phyloP scores from a whole-genome alignment of 164 flowering plant species.

The Platanus orientalis region DNA sequence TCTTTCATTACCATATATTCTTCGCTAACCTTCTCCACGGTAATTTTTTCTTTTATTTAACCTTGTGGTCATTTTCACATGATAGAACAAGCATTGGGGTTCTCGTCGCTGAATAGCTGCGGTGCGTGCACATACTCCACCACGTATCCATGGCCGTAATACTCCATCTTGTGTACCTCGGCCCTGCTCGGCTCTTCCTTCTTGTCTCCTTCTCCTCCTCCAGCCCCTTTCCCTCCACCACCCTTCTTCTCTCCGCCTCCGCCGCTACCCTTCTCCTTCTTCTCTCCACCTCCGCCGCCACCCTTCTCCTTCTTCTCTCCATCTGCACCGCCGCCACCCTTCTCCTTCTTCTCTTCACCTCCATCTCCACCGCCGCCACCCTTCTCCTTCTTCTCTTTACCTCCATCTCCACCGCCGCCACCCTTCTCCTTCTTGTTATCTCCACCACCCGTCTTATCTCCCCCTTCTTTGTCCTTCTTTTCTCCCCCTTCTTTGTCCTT shows the following conservation, averaged over 20 bases:
- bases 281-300: constrained; percentile 10
- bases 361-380: neutral
- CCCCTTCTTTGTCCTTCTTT: no score
- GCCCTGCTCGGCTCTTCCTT: constrained; percentile 12
- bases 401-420: constrained; percentile 11
- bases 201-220: constrained; percentile 13
- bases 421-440: constrained; percentile 7
- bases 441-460: constrained; percentile 7
- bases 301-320: constrained; percentile 10
- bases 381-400: neutral
- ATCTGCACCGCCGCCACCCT: neutral
- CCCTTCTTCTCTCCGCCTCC: neutral
- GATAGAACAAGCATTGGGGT: constrained; percentile 33
- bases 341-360: neutral
- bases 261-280: constrained; percentile 17
- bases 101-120: constrained; percentile 39
- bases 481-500: constrained; percentile 16
- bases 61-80: constrained; percentile 33
- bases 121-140: constrained; percentile 24
- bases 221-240: neutral
- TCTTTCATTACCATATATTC: no score
- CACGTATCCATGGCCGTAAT: neutral
- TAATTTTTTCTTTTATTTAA: no score
- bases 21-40: no score
- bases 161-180: constrained; percentile 24